Evolutionary conservation across 805 yeast species (phyloP).

Genomic region (Millerozyma miso): DNA sequence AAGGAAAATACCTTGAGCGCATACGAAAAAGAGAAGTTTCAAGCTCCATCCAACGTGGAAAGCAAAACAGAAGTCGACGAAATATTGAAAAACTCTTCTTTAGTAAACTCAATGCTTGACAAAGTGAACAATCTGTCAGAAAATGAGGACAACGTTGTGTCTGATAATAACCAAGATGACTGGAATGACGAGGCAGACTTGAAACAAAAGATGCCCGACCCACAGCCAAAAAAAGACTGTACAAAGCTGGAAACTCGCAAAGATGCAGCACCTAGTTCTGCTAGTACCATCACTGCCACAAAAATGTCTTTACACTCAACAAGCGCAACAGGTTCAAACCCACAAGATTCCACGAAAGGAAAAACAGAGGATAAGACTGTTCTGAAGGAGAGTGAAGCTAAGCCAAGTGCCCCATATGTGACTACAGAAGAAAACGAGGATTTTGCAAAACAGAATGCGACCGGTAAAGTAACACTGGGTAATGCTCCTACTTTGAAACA

Average conservation of each 20-base stretch:
- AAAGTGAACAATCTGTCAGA: conserved; percentile 39
- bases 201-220: background rate
- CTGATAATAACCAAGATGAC: conserved; percentile 22
- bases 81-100: conserved; percentile 31
- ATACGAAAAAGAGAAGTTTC: conserved; percentile 4
- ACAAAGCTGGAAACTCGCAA: conserved; percentile 6
- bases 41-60: conserved; percentile 1
- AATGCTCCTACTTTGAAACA: conserved; percentile 63
- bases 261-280: background rate
- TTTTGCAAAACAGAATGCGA: conserved; percentile 13
- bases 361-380: conserved; percentile 3
- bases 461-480: conserved; percentile 13
- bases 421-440: conserved; percentile 8
- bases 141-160: conserved; percentile 27
- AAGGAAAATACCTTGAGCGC: conserved; percentile 7
- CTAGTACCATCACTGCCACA: background rate
- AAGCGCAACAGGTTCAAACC: background rate
- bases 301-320: background rate
- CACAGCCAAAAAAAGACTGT: conserved; percentile 5
- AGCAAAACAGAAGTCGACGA: conserved; percentile 29
- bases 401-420: conserved; percentile 5
- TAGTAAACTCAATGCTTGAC: conserved; percentile 30
- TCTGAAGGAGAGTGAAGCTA: conserved; percentile 9
- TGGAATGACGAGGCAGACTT: conserved; percentile 28
- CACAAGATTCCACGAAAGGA: background rate